A percentile compares a stretch with the other conserved stretches of the same genome.
phyloP scores from a whole-genome alignment of 2,329 filamentous ascomycete species.

The Phaeoacremonium minimum region DNA sequence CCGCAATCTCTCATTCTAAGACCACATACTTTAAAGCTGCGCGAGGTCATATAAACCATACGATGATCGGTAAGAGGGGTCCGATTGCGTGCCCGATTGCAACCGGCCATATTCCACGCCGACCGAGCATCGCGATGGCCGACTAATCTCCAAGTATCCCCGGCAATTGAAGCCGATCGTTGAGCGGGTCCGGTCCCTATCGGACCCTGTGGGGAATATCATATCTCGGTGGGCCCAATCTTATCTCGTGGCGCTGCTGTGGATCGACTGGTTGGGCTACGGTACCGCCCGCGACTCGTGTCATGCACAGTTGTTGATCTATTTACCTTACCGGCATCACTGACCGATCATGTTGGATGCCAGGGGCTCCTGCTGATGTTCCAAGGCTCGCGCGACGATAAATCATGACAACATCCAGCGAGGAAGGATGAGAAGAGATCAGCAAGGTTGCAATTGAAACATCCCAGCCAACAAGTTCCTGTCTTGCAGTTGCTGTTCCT shows the following conservation, averaged over 20 bases:
- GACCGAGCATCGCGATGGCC: no score
- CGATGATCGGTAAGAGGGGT: background rate
- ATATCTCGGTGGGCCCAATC: background rate
- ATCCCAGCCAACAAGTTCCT: no score
- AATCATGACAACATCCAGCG: background rate
- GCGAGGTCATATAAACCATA: background rate
- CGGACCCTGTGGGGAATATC: no score
- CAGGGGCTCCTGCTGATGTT: background rate
- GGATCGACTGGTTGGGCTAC: background rate
- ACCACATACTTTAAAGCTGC: no score
- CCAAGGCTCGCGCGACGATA: background rate
- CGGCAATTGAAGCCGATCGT: background rate
- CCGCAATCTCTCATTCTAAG: no score
- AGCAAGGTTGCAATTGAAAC: no score
- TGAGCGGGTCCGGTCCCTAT: background rate
- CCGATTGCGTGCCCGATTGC: no score
- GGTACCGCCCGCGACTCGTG: background rate
- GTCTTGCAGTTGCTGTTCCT: no score
- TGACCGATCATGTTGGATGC: background rate
- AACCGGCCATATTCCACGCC: no score
- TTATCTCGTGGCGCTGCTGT: background rate
- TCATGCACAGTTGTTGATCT: background rate
- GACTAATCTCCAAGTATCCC: background rate
- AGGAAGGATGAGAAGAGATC: no score
- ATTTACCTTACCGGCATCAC: background rate